A percentile compares a stretch with the other conserved stretches of the same genome.
Evolutionary conservation across 106 monocot species (phyloP).

Genomic region (Dioscorea dumetorum): DNA sequence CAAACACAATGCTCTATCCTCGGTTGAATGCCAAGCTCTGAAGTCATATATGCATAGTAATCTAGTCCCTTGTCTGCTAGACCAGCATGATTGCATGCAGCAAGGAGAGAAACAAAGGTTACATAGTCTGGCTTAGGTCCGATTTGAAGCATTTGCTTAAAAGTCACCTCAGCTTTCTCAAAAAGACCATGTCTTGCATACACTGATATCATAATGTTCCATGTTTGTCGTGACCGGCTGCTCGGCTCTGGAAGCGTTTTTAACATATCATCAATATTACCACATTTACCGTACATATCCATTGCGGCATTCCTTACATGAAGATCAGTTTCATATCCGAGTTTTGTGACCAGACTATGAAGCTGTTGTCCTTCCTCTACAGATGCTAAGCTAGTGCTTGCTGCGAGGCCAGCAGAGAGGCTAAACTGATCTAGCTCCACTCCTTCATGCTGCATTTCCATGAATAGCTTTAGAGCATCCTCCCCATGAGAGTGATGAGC

Average conservation of each 20-base stretch:
- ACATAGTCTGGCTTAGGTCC: conserved; percentile 76
- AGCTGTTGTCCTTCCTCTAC: conserved; percentile 75
- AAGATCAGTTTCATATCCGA: conserved; percentile 42
- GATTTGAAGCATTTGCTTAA: conserved; percentile 46
- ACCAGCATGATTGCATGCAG: conserved; percentile 76
- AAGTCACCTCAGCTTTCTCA: conserved; percentile 48
- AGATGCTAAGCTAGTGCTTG: conserved; percentile 60
- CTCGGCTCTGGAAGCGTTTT: conserved; percentile 43
- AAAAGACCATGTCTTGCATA: conserved; percentile 62
- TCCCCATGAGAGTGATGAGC: conserved; percentile 56
- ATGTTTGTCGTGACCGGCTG: conserved; percentile 31
- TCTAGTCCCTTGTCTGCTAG: conserved; percentile 60
- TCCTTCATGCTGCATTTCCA: conserved; percentile 33
- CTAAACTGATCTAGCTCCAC: conserved; percentile 51
- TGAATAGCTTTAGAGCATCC: conserved; percentile 64
- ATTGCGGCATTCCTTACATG: conserved; percentile 63
- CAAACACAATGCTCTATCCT: conserved; percentile 83
- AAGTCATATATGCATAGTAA: conserved; percentile 55
- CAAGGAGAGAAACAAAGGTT: conserved; percentile 74
- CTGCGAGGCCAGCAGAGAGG: conserved; percentile 47
- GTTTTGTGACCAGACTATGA: conserved; percentile 53
- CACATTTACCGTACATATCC: conserved; percentile 96
- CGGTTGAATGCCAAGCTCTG: conserved; percentile 43
- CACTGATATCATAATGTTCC: conserved; percentile 82
- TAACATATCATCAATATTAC: conserved; percentile 55